A percentile compares a stretch with the other conserved stretches of the same genome.
Evolutionary conservation across 768 basidiomycete species (phyloP).

Genomic region (Suillus placidus): DNA sequence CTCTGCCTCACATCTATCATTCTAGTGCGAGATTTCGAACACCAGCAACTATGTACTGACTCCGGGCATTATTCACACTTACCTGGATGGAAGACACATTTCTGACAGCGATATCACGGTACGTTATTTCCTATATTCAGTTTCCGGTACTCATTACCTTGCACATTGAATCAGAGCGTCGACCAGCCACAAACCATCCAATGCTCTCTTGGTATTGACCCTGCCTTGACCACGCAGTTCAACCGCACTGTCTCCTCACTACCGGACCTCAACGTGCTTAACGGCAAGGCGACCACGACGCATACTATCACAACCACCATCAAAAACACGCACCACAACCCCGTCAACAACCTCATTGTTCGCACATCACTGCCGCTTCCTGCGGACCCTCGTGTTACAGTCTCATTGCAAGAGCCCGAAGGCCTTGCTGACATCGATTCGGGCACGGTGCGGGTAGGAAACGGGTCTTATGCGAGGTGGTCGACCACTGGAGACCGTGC

Average conservation of each 20-base stretch:
- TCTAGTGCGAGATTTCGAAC: constrained; percentile 30
- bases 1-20: too few species aligned
- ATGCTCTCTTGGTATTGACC: constrained; percentile 24
- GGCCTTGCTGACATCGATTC: constrained; percentile 25
- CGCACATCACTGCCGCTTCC: constrained; percentile 32
- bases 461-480: constrained; percentile 23
- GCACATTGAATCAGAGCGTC: constrained; percentile 11
- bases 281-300: constrained; percentile 17
- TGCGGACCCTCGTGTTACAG: constrained; percentile 30
- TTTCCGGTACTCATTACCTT: neutral
- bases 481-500: constrained; percentile 21
- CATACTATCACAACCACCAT: constrained; percentile 22
- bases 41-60: constrained; percentile 27
- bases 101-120: constrained; percentile 27
- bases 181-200: constrained; percentile 22
- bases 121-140: constrained; percentile 13
- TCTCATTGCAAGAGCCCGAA: constrained; percentile 29
- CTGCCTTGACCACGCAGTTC: constrained; percentile 18
- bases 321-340: constrained; percentile 19
- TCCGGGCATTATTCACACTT: constrained; percentile 31
- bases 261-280: constrained; percentile 11
- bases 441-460: constrained; percentile 14
- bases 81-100: constrained; percentile 31
- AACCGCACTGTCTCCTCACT: constrained; percentile 17
- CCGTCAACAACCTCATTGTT: constrained; percentile 21